Conservation (phyloP, 2,329 filamentous ascomycete species). For the Diplodia mutila region DNA sequence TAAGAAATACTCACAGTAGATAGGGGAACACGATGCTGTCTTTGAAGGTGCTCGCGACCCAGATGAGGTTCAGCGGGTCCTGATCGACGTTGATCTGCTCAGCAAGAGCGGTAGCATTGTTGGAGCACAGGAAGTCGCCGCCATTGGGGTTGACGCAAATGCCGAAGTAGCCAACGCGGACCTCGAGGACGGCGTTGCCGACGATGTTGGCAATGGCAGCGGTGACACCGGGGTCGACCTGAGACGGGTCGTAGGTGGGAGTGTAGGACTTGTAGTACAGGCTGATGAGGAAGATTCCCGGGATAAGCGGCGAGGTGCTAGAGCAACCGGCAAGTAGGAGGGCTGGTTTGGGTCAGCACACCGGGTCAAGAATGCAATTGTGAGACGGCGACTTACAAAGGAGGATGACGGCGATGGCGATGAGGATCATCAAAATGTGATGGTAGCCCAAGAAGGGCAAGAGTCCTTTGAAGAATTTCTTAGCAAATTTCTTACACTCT, state of each 20-base stretch:
- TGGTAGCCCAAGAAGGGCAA: slow-evolving; percentile 69
- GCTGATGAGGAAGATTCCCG: slow-evolving; percentile 96
- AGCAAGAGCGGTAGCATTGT: slow-evolving; percentile 92
- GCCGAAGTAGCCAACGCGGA: slow-evolving; percentile 95
- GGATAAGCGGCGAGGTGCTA: slow-evolving; percentile 92
- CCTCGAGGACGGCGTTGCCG: slow-evolving; percentile 79
- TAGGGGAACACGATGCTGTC: slow-evolving; percentile 99
- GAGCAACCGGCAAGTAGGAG: slow-evolving; percentile 94
- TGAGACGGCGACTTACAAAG: slow-evolving; percentile 69
- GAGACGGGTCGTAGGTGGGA: slow-evolving; percentile 78
- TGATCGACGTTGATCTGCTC: slow-evolving; percentile 88
- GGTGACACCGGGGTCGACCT: slow-evolving; percentile 87
- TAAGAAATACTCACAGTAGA: slow-evolving; percentile 68
- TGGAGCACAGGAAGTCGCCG: slow-evolving; percentile 91
- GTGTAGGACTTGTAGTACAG: slow-evolving; percentile 92
- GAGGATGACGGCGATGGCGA: slow-evolving; percentile 90
- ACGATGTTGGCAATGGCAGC: slow-evolving; percentile 89
- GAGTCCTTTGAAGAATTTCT: slow-evolving; percentile 48
- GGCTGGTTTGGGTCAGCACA: slow-evolving; percentile 56
- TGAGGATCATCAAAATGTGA: slow-evolving; percentile 96
- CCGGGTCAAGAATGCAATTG: neutral
- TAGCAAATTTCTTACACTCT: neutral
- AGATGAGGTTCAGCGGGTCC: slow-evolving; percentile 95
- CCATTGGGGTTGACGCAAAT: slow-evolving; percentile 94
- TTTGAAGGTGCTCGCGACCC: slow-evolving; percentile 96